phyloP scores from a whole-genome alignment of 768 basidiomycete genomes.

The Hypholoma sublateritium region DNA sequence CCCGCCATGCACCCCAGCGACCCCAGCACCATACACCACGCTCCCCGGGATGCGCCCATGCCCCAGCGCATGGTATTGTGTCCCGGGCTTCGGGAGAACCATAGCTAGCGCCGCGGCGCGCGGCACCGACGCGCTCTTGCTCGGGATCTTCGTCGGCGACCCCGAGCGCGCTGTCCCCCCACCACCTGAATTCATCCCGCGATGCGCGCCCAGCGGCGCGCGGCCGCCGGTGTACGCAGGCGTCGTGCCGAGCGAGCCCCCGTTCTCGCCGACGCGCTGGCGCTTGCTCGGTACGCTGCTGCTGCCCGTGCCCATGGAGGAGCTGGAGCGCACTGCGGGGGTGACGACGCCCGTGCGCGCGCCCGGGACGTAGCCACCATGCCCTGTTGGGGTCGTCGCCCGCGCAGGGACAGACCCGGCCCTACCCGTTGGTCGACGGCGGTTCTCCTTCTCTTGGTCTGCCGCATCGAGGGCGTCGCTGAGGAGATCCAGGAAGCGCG shows the following conservation, averaged over 20 bases:
- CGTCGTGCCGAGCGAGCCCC: conserved; percentile 14
- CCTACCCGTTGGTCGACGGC: conserved; percentile 45
- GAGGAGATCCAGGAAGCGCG: conserved; percentile 76
- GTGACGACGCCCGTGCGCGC: conserved; percentile 49
- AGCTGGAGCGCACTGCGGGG: conserved; percentile 56
- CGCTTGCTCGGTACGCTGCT: conserved; percentile 60
- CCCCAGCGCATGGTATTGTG: conserved; percentile 54
- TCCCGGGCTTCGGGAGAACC: conserved; percentile 50
- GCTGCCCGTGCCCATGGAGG: conserved; percentile 36
- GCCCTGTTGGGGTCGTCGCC: conserved; percentile 52
- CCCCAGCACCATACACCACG: conserved; percentile 25
- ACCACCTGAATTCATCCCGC: conserved; percentile 32
- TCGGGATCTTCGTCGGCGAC: conserved; percentile 54
- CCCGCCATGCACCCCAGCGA: conserved; percentile 12
- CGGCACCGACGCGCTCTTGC: conserved; percentile 34
- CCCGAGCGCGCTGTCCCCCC: conserved; percentile 26
- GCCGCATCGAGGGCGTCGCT: conserved; percentile 68
- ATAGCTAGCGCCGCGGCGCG: conserved; percentile 42
- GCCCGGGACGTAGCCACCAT: conserved; percentile 38
- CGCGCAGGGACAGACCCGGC: conserved; percentile 63
- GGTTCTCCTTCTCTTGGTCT: conserved; percentile 91
- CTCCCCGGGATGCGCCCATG: conserved; percentile 49
- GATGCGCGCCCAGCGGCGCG: conserved; percentile 41
- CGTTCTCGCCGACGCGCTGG: conserved; percentile 49
- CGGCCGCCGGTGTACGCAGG: conserved; percentile 21